Percentiles rank a stretch among this genome's conserved stretches.
These are phyloP conservation scores for Mycena leptocephala DNA, from an alignment of 768 basidiomycete species.

Conservation along the genomic window DNA sequence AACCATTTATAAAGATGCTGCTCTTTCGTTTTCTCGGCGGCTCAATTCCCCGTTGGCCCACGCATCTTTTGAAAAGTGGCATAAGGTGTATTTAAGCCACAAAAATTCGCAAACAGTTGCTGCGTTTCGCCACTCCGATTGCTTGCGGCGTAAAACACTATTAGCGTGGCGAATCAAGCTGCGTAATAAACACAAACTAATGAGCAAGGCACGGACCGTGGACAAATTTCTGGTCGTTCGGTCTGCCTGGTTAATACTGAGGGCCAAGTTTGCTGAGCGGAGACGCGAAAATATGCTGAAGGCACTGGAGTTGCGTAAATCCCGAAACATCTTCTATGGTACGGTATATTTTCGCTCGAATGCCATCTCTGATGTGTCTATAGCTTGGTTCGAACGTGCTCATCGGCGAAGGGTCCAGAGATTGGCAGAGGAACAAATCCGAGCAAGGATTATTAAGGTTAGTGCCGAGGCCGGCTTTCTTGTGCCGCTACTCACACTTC, in stretches of 20 bases:
- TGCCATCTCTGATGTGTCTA: background rate
- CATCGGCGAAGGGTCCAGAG: conserved; percentile 18
- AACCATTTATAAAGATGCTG: conserved; percentile 56
- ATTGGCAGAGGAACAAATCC: conserved; percentile 26
- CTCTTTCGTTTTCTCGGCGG: conserved; percentile 66
- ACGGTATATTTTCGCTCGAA: background rate
- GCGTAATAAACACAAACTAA: conserved; percentile 63
- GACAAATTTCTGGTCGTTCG: conserved; percentile 67
- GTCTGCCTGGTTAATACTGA: conserved; percentile 67
- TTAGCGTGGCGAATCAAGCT: conserved; percentile 72
- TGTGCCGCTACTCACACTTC: background rate
- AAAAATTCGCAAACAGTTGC: conserved; percentile 66
- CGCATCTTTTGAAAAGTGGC: conserved; percentile 64
- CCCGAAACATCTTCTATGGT: conserved; percentile 56
- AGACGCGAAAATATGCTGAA: conserved; percentile 62
- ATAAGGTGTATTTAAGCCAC: conserved; percentile 56
- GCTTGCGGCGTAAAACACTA: conserved; percentile 59
- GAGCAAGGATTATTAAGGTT: conserved; percentile 20
- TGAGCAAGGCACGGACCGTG: conserved; percentile 70
- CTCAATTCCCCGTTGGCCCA: conserved; percentile 57
- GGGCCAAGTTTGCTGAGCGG: conserved; percentile 59
- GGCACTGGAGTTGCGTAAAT: conserved; percentile 57
- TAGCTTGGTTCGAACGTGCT: conserved; percentile 33
- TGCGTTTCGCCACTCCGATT: conserved; percentile 62
- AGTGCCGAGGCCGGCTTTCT: background rate